Conservation (phyloP, 1,284 basidiomycete species). For the Heterobasidion annosum region DNA sequence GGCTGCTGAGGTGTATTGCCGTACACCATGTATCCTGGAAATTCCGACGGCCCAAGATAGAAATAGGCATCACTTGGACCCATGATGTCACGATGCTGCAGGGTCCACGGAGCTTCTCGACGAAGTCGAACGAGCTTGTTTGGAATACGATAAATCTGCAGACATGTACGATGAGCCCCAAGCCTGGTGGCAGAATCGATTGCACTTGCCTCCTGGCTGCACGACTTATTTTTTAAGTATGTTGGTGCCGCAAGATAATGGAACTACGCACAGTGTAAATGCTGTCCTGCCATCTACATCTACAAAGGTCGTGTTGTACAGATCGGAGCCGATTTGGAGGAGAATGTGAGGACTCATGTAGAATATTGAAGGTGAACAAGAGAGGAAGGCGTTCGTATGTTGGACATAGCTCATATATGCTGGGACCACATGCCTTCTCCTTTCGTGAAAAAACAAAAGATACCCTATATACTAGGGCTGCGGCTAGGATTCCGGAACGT, state of each 20-base stretch:
- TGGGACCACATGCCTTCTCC: too few species aligned
- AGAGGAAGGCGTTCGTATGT: too few species aligned
- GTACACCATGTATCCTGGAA: slow-evolving; percentile 52
- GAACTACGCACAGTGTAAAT: background rate
- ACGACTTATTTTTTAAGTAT: too few species aligned
- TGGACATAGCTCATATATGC: too few species aligned
- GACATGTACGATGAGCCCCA: background rate
- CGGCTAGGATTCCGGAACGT: too few species aligned
- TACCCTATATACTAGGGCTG: too few species aligned
- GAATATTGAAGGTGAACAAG: too few species aligned
- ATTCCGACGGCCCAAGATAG: slow-evolving; percentile 57
- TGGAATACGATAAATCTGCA: slow-evolving; percentile 41
- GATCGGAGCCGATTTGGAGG: too few species aligned
- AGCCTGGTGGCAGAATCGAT: too few species aligned
- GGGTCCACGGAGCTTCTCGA: slow-evolving; percentile 55
- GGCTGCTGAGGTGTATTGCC: slow-evolving; percentile 48
- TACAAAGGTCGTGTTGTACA: background rate
- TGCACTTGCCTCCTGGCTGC: too few species aligned
- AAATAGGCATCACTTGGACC: slow-evolving; percentile 63
- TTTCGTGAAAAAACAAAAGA: too few species aligned
- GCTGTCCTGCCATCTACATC: background rate
- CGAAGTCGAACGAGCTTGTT: slow-evolving; percentile 54
- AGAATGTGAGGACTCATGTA: too few species aligned
- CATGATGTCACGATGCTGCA: slow-evolving; percentile 56
- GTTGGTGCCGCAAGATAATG: background rate